Conservation (phyloP, 2,329 filamentous ascomycete species). For the Drechslerella dactyloides region DNA sequence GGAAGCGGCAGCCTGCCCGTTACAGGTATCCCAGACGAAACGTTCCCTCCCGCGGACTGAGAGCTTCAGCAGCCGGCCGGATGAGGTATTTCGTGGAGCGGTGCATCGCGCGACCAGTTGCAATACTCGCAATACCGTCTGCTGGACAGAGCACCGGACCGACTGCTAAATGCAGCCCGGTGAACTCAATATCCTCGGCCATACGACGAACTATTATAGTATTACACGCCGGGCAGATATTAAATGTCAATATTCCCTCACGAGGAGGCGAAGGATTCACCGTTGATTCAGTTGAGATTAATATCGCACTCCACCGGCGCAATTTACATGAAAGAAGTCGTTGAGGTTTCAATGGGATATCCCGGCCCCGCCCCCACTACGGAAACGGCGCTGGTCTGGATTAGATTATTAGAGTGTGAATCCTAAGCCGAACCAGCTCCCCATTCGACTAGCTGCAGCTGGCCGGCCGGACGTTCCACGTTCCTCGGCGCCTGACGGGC, state of each 20-base stretch:
- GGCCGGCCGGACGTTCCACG: conserved; percentile 4
- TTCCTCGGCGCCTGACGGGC: background rate
- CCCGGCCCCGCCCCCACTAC: conserved; percentile 42
- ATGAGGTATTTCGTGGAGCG: conserved; percentile 28
- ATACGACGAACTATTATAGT: too few species aligned
- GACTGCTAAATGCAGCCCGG: too few species aligned
- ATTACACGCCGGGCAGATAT: background rate
- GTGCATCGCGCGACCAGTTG: background rate
- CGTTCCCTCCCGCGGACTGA: conserved; percentile 25
- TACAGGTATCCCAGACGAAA: conserved; percentile 47
- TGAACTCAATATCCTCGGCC: too few species aligned
- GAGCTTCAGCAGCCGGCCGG: conserved; percentile 22
- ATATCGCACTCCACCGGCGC: background rate
- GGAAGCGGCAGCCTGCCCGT: conserved; percentile 24
- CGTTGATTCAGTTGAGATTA: conserved; percentile 13
- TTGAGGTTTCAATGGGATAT: background rate
- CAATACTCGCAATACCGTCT: background rate
- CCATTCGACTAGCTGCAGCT: conserved; percentile 14
- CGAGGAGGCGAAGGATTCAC: conserved; percentile 35
- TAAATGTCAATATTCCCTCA: too few species aligned
- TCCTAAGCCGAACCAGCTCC: conserved; percentile 39
- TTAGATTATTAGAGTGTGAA: conserved; percentile 43
- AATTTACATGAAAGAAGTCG: background rate
- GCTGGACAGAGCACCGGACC: too few species aligned
- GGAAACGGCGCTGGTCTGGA: conserved; percentile 42